Evolutionary conservation across 192 early-diverging fungal genomes (phyloP).

Genomic region (Phlyctochytrium arcticum): DNA sequence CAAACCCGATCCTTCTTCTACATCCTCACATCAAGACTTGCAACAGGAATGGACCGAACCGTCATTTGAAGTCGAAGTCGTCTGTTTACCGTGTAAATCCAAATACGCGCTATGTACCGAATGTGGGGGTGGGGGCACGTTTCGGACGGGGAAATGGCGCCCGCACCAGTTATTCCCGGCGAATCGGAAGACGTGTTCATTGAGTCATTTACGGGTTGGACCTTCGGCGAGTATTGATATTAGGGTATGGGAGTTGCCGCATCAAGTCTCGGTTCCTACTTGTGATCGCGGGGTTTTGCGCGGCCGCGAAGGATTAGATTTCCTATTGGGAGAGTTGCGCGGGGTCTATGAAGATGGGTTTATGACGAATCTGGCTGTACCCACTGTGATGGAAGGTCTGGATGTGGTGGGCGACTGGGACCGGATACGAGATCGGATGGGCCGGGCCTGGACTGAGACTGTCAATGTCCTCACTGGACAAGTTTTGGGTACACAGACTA

Average conservation of each 20-base stretch:
- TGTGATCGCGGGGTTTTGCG: background rate
- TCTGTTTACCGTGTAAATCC: slow-evolving; percentile 34
- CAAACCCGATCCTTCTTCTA: background rate
- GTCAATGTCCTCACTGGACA: background rate
- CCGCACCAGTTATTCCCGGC: slow-evolving; percentile 30
- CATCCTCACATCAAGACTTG: background rate
- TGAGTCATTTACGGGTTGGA: slow-evolving; percentile 24
- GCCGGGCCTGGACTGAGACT: slow-evolving; percentile 7
- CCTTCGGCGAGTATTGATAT: slow-evolving; percentile 8
- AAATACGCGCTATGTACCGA: slow-evolving; percentile 47
- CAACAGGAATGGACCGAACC: slow-evolving; percentile 13
- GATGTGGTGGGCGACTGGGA: slow-evolving; percentile 3
- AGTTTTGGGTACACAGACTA: background rate
- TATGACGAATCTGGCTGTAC: slow-evolving; percentile 18
- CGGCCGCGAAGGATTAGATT: too few species aligned
- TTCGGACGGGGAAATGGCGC: slow-evolving; percentile 42
- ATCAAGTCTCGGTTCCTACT: background rate
- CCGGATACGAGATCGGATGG: background rate
- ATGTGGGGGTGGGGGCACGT: slow-evolving; percentile 51
- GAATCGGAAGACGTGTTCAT: slow-evolving; percentile 22
- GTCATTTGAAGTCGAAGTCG: slow-evolving; percentile 34
- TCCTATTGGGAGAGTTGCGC: slow-evolving; percentile 5
- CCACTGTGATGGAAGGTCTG: slow-evolving; percentile 19
- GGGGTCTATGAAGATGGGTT: slow-evolving; percentile 20
- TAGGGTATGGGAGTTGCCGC: background rate